A percentile compares a stretch with the other conserved stretches of the same genome.
These are phyloP conservation scores for Fusarium sp. DNA, from an alignment of 2,329 filamentous ascomycete species.

Conservation along the genomic window DNA sequence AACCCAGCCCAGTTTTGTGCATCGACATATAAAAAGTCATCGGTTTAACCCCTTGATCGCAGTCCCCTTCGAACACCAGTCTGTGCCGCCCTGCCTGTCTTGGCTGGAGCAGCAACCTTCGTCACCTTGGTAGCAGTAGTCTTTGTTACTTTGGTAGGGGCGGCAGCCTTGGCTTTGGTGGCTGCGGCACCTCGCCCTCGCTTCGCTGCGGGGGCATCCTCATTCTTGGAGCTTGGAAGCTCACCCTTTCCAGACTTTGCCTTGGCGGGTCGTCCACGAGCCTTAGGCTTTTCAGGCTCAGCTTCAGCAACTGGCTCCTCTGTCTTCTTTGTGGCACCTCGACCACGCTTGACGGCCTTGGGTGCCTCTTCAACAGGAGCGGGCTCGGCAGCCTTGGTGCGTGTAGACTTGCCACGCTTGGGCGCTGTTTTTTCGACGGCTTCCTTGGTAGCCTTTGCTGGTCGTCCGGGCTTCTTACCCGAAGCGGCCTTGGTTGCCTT, in stretches of 20 bases:
- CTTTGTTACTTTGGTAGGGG: slow-evolving; percentile 36
- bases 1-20: neutral
- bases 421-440: slow-evolving; percentile 6
- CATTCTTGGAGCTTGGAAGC: slow-evolving; percentile 29
- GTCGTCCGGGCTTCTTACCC: slow-evolving; percentile 16
- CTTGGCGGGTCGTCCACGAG: slow-evolving; percentile 32
- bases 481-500: slow-evolving; percentile 5
- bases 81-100: slow-evolving; percentile 31
- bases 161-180: slow-evolving; percentile 21
- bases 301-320: neutral
- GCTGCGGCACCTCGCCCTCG: slow-evolving; percentile 22
- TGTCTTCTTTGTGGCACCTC: slow-evolving; percentile 15
- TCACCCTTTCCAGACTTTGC: slow-evolving; percentile 44
- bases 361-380: neutral
- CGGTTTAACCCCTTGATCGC: slow-evolving; percentile 29
- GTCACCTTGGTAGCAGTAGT: slow-evolving; percentile 14
- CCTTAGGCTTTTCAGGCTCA: slow-evolving; percentile 24
- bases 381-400: slow-evolving; percentile 14
- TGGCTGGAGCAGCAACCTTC: slow-evolving; percentile 27
- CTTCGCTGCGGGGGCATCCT: slow-evolving; percentile 14
- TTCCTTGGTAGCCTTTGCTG: slow-evolving; percentile 23
- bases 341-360: slow-evolving; percentile 28
- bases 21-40: neutral
- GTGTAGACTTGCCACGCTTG: slow-evolving; percentile 26
- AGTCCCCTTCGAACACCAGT: slow-evolving; percentile 34